Conservation (phyloP, 345 rosid genomes). For the Diplotaxis tenuifolia region DNA sequence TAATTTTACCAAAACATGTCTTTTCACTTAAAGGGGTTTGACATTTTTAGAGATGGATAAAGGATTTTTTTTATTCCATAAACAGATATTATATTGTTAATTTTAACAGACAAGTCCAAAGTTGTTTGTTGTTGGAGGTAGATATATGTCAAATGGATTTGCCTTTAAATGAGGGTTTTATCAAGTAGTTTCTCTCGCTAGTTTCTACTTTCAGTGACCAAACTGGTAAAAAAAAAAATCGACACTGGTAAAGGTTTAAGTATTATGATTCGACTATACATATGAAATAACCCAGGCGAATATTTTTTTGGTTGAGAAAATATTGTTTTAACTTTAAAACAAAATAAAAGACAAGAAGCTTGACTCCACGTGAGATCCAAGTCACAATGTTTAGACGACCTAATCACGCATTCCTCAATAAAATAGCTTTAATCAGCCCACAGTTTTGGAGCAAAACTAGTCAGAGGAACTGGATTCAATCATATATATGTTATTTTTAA, state of each 20-base stretch:
- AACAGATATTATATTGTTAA: neutral
- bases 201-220: neutral
- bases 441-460: slow-evolving; percentile 32
- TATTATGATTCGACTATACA: neutral
- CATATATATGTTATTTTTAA: neutral
- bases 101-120: neutral
- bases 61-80: neutral
- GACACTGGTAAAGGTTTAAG: too few species aligned
- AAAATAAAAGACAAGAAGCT: neutral
- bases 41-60: neutral
- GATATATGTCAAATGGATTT: neutral
- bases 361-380: slow-evolving; percentile 32
- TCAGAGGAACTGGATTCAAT: neutral
- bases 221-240: too few species aligned
- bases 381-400: slow-evolving; percentile 24
- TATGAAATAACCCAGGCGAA: neutral
- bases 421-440: slow-evolving; percentile 25
- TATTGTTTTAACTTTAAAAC: neutral
- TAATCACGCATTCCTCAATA: slow-evolving; percentile 25
- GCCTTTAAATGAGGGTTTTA: neutral
- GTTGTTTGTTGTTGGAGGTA: neutral
- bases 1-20: neutral
- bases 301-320: neutral
- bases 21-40: neutral
- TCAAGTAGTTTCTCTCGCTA: neutral